phyloP scores from a whole-genome alignment of 495 filamentous ascomycete genomes.

The Entonaema liquescens region DNA sequence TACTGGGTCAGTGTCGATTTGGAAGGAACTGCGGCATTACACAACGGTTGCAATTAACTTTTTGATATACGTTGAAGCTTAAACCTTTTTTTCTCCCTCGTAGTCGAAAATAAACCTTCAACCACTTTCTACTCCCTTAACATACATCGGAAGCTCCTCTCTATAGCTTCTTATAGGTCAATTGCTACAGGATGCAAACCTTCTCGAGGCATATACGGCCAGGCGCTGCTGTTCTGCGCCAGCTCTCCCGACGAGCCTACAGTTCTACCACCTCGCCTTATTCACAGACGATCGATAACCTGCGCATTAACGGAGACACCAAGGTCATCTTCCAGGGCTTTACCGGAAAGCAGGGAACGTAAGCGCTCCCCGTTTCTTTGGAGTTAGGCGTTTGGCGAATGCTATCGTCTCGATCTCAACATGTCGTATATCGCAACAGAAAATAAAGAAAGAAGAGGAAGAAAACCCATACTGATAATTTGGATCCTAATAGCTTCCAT shows the following conservation, averaged over 20 bases:
- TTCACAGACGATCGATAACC: conserved; percentile 83
- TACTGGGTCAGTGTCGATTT: conserved; percentile 20
- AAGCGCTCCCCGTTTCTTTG: conserved; percentile 53
- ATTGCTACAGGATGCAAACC: conserved; percentile 56
- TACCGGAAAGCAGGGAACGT: conserved; percentile 99
- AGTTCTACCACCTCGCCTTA: conserved; percentile 75
- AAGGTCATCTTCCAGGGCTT: conserved; percentile 98
- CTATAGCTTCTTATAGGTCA: conserved; percentile 37
- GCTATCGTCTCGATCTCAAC: conserved; percentile 25
- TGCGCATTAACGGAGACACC: conserved; percentile 90
- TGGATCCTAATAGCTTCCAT: conserved; percentile 75
- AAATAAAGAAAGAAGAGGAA: conserved; percentile 7
- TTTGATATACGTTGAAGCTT: conserved; percentile 36
- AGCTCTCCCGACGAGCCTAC: conserved; percentile 69
- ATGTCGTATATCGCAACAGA: conserved; percentile 1
- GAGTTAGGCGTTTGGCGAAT: not conserved
- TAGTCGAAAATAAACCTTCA: conserved; percentile 10
- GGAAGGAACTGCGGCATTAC: conserved; percentile 34
- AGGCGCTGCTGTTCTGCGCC: conserved; percentile 54
- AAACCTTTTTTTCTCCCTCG: conserved; percentile 16
- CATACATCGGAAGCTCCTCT: conserved; percentile 18
- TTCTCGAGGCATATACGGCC: conserved; percentile 58
- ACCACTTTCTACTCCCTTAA: conserved; percentile 4
- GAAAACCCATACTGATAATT: conserved; percentile 1
- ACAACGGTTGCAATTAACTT: conserved; percentile 18